Evolutionary conservation across 2,329 filamentous ascomycete genomes (phyloP), one percentile per base, ranked within the genome.

Genomic region (Pseudopyricularia cyperi): DNA sequence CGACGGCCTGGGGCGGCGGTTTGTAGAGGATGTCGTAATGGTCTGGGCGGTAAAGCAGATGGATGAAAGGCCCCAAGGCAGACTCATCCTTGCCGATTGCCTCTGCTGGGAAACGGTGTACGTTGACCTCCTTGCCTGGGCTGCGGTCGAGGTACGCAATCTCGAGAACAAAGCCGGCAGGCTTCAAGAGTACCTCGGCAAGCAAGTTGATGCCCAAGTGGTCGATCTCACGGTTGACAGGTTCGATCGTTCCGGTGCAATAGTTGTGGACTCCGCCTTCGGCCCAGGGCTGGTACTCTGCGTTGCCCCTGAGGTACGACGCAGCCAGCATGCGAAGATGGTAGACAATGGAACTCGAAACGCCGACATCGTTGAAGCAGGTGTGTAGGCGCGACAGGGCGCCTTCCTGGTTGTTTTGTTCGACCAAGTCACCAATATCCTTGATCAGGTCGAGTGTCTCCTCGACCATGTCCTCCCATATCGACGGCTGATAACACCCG

Each of bases 11-110:
- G 49, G 62, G 61, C 50, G 61, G 54, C 51, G 62, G 57, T 52
- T 55, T 63, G 57, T 98, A 98, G 33, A 97, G 76, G 55, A 98
- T 83, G 66, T 97, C 93, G 66, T 97, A 98, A 68, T 97, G 93
- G 55, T 88, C 89, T 42, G 72, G 94, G 64, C 71, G 82, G 77
- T 70, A 90, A 62, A 74, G 75, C 55, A 76, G 70, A 58, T 79
- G 72, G 34, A 83, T 77, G 32, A 77, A 72, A 26, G 74, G 72
- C 0, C 71, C 75, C 1, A 76, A 60, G 1, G 63, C 61, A 15
- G 67, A 65, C 44, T 66, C 60, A 51, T 73, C 70, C 52, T 73
- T 70, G 3, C 62, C 65, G 52, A 72, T 74, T 14, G 71, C 69
- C 44, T 76, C 77, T 24, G 77, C 72, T 3, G 76, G 82, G 59